Evolutionary conservation across 805 yeast genomes (phyloP).

Genomic region (Ogataea siamensis): DNA sequence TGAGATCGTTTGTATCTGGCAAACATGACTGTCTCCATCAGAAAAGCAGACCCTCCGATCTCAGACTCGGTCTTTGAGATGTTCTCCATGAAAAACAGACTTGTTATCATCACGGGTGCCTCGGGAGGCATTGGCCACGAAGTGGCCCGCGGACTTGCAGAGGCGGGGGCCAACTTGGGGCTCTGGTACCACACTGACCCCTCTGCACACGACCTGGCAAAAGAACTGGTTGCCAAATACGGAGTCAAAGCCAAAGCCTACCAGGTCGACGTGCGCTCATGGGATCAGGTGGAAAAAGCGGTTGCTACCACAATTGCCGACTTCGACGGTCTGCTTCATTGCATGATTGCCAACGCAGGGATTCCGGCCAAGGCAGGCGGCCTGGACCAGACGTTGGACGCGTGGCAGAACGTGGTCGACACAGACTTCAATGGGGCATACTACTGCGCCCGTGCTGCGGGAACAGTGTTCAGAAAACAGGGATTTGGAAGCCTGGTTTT

Average conservation of each 20-base stretch:
- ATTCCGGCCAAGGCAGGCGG: conserved; percentile 35
- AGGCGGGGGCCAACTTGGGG: conserved; percentile 45
- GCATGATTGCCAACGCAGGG: conserved; percentile 45
- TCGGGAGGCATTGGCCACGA: conserved; percentile 58
- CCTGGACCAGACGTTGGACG: conserved; percentile 28
- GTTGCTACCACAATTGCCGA: conserved; percentile 31
- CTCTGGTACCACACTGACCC: conserved; percentile 35
- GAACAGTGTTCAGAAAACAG: conserved; percentile 42
- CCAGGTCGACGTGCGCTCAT: conserved; percentile 35
- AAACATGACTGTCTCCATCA: conserved; percentile 16
- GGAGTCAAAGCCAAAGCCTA: conserved; percentile 23
- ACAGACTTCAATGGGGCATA: conserved; percentile 48
- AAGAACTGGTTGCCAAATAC: conserved; percentile 27
- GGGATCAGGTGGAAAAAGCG: conserved; percentile 31
- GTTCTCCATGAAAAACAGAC: conserved; percentile 42
- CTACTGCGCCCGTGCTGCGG: conserved; percentile 47
- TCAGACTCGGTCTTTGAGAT: conserved; percentile 21
- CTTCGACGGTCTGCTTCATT: conserved; percentile 38
- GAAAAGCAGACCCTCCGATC: conserved; percentile 17
- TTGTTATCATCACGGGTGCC: conserved; percentile 51
- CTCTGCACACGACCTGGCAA: conserved; percentile 10
- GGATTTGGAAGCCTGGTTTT: conserved; percentile 45
- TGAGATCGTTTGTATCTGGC: neutral
- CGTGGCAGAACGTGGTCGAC: conserved; percentile 40
- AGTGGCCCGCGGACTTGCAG: conserved; percentile 50